A percentile compares a stretch with the other conserved stretches of the same genome.
phyloP scores from a whole-genome alignment of 768 basidiomycete species.

The Mycena belliarum region DNA sequence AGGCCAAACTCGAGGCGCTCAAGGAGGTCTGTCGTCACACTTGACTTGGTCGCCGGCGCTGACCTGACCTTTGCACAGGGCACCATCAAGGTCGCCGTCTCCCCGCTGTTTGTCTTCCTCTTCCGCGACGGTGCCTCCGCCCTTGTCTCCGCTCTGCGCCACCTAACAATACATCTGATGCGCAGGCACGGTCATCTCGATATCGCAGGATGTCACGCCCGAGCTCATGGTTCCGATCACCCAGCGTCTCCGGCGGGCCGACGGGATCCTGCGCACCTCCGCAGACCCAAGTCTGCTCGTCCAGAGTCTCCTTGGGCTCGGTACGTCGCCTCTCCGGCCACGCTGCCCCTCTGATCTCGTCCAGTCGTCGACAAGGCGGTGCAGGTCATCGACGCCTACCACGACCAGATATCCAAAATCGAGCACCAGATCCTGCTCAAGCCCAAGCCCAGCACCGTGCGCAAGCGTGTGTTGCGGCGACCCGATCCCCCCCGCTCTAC shows the following conservation, averaged over 20 bases:
- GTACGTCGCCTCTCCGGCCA: slow-evolving; percentile 26
- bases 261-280: slow-evolving; percentile 61
- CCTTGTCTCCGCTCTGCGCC: too few relatives aligned
- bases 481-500: background rate
- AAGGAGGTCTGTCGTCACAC: slow-evolving; percentile 9
- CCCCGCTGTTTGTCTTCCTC: slow-evolving; percentile 67
- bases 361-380: slow-evolving; percentile 65
- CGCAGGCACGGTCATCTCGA: slow-evolving; percentile 49
- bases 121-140: slow-evolving; percentile 49
- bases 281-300: slow-evolving; percentile 65
- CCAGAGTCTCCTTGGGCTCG: slow-evolving; percentile 58
- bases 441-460: slow-evolving; percentile 60
- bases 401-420: slow-evolving; percentile 56
- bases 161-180: too few relatives aligned
- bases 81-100: slow-evolving; percentile 49
- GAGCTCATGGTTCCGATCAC: slow-evolving; percentile 55
- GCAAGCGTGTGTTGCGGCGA: slow-evolving; percentile 44
- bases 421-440: slow-evolving; percentile 60
- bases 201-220: slow-evolving; percentile 41
- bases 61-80: slow-evolving; percentile 28
- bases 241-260: slow-evolving; percentile 53
- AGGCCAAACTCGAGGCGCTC: slow-evolving; percentile 19
- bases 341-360: background rate
- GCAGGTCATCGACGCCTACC: slow-evolving; percentile 69
- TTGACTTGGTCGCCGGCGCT: slow-evolving; percentile 17